These are phyloP conservation scores for Calonectria montana DNA, from an alignment of 2,329 filamentous ascomycete genomes.

Conservation along the genomic window DNA sequence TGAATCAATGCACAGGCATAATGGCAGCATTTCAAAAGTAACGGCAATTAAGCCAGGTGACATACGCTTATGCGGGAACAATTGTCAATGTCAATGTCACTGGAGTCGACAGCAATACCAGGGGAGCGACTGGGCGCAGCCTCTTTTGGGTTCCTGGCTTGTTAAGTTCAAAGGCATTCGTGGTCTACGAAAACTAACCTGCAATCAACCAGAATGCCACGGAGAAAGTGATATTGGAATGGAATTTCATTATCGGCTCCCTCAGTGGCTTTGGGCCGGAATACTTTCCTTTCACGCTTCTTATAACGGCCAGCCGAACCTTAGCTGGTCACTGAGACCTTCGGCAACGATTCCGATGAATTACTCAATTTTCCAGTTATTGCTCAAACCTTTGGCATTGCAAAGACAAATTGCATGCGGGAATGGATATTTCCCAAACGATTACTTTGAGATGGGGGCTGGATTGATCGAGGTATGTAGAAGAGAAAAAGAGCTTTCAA, in stretches of 20 bases:
- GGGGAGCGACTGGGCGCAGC: not conserved
- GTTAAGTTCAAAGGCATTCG: fast-evolving
- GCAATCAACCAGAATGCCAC: not conserved
- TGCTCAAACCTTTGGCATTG: no score
- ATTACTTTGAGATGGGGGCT: no score
- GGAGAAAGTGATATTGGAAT: fast-evolving
- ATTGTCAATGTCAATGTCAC: slow-evolving; percentile 28
- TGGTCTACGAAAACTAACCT: not conserved
- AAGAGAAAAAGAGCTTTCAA: not conserved
- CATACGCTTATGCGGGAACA: not conserved
- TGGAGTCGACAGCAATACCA: not conserved
- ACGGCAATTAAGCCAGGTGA: not conserved
- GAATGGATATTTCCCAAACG: no score
- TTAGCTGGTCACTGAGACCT: not conserved
- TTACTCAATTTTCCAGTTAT: not conserved
- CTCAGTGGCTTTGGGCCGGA: slow-evolving; percentile 29
- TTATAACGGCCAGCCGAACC: fast-evolving
- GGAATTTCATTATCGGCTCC: slow-evolving; percentile 9
- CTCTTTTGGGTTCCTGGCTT: slow-evolving; percentile 18
- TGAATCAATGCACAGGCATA: no score
- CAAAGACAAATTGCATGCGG: no score
- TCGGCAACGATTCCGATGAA: not conserved
- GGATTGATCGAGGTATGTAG: no score
- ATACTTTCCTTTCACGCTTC: not conserved
- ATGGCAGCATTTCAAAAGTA: no score